Conservation (phyloP, 2,329 filamentous ascomycete genomes). For the Colletotrichum incanum region DNA sequence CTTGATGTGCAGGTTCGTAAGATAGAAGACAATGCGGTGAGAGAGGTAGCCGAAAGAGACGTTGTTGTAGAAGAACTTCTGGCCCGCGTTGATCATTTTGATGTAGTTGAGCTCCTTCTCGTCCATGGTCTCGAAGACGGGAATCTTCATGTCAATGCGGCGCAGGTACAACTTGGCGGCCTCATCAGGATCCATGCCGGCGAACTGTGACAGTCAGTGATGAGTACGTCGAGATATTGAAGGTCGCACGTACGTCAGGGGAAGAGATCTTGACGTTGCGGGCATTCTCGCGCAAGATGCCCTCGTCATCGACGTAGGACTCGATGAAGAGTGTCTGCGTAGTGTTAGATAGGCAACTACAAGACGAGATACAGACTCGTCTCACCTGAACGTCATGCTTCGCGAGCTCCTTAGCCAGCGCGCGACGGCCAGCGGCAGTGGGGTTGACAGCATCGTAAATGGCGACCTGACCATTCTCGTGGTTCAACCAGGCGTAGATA, state of each 20-base stretch:
- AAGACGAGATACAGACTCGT: not conserved
- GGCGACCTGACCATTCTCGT: conserved; percentile 97
- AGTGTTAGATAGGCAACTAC: not conserved
- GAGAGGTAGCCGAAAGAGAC: conserved; percentile 97
- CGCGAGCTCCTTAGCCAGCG: conserved; percentile 95
- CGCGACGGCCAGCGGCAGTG: conserved; percentile 83
- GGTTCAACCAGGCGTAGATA: conserved; percentile 95
- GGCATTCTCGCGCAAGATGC: conserved; percentile 96
- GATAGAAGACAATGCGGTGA: conserved; percentile 97
- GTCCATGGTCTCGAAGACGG: conserved; percentile 96
- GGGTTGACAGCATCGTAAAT: conserved; percentile 99
- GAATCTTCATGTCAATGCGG: conserved; percentile 92
- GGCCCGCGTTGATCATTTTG: conserved; percentile 99
- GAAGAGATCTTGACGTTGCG: conserved; percentile 98
- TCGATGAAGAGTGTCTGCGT: conserved; percentile 94
- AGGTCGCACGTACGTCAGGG: conserved; percentile 79
- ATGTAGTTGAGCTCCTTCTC: conserved; percentile 96
- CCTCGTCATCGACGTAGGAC: conserved; percentile 93
- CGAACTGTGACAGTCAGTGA: conserved; percentile 72
- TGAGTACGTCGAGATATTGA: conserved; percentile 2
- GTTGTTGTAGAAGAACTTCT: conserved; percentile 95
- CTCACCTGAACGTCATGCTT: conserved; percentile 93
- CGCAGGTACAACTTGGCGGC: conserved; percentile 93
- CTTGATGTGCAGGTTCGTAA: conserved; percentile 98
- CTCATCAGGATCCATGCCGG: conserved; percentile 92